A percentile compares a stretch with the other conserved stretches of the same genome.
These are phyloP conservation scores for Akanthomyces lecanii DNA, from an alignment of 2,329 filamentous ascomycete species.

Conservation along the genomic window DNA sequence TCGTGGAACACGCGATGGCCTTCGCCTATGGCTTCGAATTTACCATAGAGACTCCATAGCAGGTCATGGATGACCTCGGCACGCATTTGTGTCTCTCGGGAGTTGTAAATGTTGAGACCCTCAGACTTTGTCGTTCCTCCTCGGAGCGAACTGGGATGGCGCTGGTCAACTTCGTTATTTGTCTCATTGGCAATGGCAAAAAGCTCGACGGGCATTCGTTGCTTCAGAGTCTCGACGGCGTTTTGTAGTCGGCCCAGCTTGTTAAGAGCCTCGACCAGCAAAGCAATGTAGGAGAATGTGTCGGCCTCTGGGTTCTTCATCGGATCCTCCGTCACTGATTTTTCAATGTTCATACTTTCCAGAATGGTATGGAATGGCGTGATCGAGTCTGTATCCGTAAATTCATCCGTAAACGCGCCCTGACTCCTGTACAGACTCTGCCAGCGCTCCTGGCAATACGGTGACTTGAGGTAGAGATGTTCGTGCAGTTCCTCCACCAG, in stretches of 20 bases:
- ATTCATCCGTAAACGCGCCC: conserved; percentile 47
- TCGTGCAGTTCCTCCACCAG: conserved; percentile 96
- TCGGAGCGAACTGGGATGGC: conserved; percentile 77
- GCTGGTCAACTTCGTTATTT: conserved; percentile 87
- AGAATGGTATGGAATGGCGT: conserved; percentile 56
- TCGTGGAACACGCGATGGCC: conserved; percentile 92
- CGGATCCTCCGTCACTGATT: conserved; percentile 72
- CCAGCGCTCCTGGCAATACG: conserved; percentile 96
- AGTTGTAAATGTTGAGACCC: conserved; percentile 59
- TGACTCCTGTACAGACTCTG: conserved; percentile 72
- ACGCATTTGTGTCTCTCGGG: conserved; percentile 69
- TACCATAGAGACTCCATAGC: conserved; percentile 87
- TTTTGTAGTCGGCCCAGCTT: conserved; percentile 81
- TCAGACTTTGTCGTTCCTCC: conserved; percentile 51
- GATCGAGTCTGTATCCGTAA: conserved; percentile 42
- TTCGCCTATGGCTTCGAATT: conserved; percentile 96
- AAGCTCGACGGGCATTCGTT: conserved; percentile 87
- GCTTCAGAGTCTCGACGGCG: conserved; percentile 85
- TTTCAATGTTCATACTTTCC: conserved; percentile 57
- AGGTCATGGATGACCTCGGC: conserved; percentile 87
- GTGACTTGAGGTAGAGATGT: conserved; percentile 94
- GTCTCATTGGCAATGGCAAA: conserved; percentile 94
- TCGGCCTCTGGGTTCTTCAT: conserved; percentile 92
- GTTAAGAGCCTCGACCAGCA: conserved; percentile 85
- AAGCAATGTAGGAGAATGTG: conserved; percentile 86